Evolutionary conservation across 1,139 yeast species (phyloP).

Genomic region (Saccharomyces uvarum): DNA sequence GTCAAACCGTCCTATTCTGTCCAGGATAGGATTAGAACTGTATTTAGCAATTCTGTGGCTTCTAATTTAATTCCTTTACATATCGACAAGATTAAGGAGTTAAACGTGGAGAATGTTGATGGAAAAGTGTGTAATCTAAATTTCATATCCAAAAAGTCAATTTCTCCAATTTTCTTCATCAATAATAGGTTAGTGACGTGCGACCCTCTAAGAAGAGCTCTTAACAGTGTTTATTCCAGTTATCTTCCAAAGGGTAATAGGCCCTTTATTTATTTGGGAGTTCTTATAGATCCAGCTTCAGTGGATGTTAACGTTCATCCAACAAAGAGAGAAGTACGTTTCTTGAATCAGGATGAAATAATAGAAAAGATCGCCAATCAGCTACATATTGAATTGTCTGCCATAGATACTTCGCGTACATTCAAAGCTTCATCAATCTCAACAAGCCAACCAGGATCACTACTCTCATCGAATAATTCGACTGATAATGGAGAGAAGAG

Average conservation of each 20-base stretch:
- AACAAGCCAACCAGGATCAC: slow-evolving; percentile 8
- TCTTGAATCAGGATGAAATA: slow-evolving; percentile 80
- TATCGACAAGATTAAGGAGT: slow-evolving; percentile 29
- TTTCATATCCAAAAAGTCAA: slow-evolving; percentile 57
- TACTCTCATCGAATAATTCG: background rate
- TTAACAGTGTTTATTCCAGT: slow-evolving; percentile 53
- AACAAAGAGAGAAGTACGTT: slow-evolving; percentile 85
- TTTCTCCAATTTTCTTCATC: slow-evolving; percentile 71
- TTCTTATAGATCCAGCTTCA: slow-evolving; percentile 57
- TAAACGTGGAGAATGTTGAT: slow-evolving; percentile 43
- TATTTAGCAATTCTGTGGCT: slow-evolving; percentile 68
- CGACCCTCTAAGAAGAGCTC: slow-evolving; percentile 68
- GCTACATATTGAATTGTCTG: slow-evolving; percentile 46
- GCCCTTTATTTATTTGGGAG: slow-evolving; percentile 69
- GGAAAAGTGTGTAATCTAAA: slow-evolving; percentile 73
- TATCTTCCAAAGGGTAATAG: slow-evolving; percentile 74
- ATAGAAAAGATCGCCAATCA: slow-evolving; percentile 49
- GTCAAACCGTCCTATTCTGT: slow-evolving; percentile 43
- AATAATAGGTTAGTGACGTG: slow-evolving; percentile 77
- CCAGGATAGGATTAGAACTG: slow-evolving; percentile 62
- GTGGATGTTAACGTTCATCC: slow-evolving; percentile 95
- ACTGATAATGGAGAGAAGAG: background rate
- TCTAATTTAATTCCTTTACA: slow-evolving; percentile 39
- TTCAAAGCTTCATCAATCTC: slow-evolving; percentile 53
- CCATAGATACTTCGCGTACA: slow-evolving; percentile 61